Percentiles rank a stretch among this genome's conserved stretches.
Evolutionary conservation across 768 basidiomycete species (phyloP).

Genomic region (Tulasnella calospora): DNA sequence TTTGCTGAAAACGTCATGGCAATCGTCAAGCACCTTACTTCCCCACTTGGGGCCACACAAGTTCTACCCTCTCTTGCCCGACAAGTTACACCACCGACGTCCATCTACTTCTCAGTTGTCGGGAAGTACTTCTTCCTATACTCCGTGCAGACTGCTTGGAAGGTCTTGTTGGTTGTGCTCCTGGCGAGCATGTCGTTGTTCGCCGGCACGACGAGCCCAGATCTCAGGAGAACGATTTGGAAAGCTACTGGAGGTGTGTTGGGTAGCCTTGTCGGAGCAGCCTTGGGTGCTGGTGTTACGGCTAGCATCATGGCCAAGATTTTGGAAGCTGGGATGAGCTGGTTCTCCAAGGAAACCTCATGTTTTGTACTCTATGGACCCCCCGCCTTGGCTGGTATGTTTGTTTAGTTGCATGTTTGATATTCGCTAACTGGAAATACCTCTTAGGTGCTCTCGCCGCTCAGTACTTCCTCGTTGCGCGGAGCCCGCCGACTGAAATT

Average conservation of each 20-base stretch:
- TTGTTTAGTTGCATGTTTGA: neutral
- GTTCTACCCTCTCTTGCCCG: slow-evolving; percentile 47
- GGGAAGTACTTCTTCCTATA: slow-evolving; percentile 57
- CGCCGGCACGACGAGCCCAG: neutral
- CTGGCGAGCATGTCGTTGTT: neutral
- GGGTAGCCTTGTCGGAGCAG: slow-evolving; percentile 50
- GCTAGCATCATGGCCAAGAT: slow-evolving; percentile 63
- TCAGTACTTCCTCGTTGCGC: slow-evolving; percentile 42
- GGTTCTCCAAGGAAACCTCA: slow-evolving; percentile 71
- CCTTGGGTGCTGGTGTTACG: slow-evolving; percentile 62
- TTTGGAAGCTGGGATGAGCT: slow-evolving; percentile 70
- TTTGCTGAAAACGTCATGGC: slow-evolving; percentile 87
- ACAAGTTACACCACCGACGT: slow-evolving; percentile 27
- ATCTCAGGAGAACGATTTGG: slow-evolving; percentile 27
- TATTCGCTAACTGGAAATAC: slow-evolving; percentile 9
- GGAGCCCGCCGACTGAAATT: slow-evolving; percentile 46
- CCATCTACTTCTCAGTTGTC: slow-evolving; percentile 70
- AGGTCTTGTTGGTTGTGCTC: slow-evolving; percentile 28
- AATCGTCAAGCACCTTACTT: slow-evolving; percentile 70
- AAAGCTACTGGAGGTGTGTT: slow-evolving; percentile 49
- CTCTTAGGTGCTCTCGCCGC: slow-evolving; percentile 56
- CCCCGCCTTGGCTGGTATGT: slow-evolving; percentile 63
- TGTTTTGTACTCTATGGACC: slow-evolving; percentile 68
- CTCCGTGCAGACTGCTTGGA: slow-evolving; percentile 34
- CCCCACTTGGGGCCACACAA: slow-evolving; percentile 45